phyloP scores from a whole-genome alignment of 345 rosid genomes.

The Microthlaspi erraticum region DNA sequence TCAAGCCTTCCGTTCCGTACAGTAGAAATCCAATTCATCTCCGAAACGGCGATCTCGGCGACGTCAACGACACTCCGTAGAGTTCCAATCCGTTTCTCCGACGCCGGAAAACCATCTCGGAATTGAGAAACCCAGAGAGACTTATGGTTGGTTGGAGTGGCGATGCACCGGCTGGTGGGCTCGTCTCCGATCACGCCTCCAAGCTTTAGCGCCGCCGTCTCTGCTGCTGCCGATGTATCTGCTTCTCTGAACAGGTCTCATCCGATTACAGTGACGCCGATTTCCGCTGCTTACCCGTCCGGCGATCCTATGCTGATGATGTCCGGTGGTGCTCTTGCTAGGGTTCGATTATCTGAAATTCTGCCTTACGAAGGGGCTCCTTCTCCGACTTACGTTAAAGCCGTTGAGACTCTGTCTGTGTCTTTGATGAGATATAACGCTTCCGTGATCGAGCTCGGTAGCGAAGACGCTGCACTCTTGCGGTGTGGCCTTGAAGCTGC shows the following conservation, averaged over 20 bases:
- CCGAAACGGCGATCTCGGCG: constrained; percentile 35
- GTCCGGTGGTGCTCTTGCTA: constrained; percentile 51
- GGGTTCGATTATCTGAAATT: constrained; percentile 77
- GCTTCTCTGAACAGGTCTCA: constrained; percentile 12
- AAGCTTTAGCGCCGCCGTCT: constrained; percentile 29
- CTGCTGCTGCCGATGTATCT: constrained; percentile 23
- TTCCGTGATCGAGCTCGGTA: constrained; percentile 78
- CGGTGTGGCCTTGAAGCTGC: constrained; percentile 86
- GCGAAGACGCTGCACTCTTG: constrained; percentile 72
- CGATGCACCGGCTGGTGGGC: constrained; percentile 45
- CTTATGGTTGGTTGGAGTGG: constrained; percentile 37
- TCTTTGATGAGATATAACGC: constrained; percentile 87
- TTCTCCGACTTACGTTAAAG: constrained; percentile 57
- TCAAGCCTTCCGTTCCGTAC: constrained; percentile 3
- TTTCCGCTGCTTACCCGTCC: constrained; percentile 47
- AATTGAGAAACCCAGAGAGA: constrained; percentile 19
- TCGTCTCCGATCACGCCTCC: constrained; percentile 43
- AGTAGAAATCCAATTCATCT: constrained; percentile 28
- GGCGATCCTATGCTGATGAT: constrained; percentile 46
- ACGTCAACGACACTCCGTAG: constrained; percentile 7
- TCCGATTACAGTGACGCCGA: constrained; percentile 47
- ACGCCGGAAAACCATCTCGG: neutral
- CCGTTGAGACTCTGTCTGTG: constrained; percentile 83
- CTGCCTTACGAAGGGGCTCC: constrained; percentile 84
- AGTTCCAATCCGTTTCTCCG: neutral